Base-by-base conservation (phyloP, 139 green algal genomes). In the Closterium sp. region DNA sequence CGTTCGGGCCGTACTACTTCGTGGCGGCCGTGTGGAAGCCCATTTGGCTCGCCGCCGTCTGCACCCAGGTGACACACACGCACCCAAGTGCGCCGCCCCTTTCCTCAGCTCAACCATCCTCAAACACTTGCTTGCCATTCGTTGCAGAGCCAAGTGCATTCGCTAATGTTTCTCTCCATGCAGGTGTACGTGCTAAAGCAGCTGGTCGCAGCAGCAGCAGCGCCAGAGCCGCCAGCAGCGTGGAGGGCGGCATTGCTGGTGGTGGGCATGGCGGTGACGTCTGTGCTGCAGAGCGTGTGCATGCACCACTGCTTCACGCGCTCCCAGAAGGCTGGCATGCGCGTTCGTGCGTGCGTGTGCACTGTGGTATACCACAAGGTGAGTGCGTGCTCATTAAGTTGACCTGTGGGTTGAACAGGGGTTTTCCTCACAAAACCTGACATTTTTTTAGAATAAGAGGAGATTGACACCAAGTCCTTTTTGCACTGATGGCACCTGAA, bases 251-350 rank as follows among this genome's bases (percentile, higher is more conserved):
- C 32, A n/a, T 31, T 91, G n/a, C 5, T 91, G 86, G 85, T 91
- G 21, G 13, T 73, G 21, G 91, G 22, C 85, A 93, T 93, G 85
- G 4, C n/a, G 0, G 13, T 38, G 6, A 86, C 85, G 4, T 91
- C 31, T 0, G 24, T 34, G 19, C 4, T 86, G 19, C 85, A 91
- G 91, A 87, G 31, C 24, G 38, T 91, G 29, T 85, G 85, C 4
- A 86, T 91, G 85, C 90, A 93, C 85, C 90, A 93, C 31, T 93
- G 90, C 85, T 93, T 93, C 90, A 93, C 50, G 1, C 31, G 42
- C 50, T 87, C 85, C 0, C 90, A 93, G 28, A 93, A 84, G 7
- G 86, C 91, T 6, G 90, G 17, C 87, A 88, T 93, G 62, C 91
- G 91, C 28, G 29, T 90, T 1, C 90, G 90, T 13, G 21, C 90